phyloP scores from a whole-genome alignment of 1,284 basidiomycete species.

The Boletellus deceptivus region DNA sequence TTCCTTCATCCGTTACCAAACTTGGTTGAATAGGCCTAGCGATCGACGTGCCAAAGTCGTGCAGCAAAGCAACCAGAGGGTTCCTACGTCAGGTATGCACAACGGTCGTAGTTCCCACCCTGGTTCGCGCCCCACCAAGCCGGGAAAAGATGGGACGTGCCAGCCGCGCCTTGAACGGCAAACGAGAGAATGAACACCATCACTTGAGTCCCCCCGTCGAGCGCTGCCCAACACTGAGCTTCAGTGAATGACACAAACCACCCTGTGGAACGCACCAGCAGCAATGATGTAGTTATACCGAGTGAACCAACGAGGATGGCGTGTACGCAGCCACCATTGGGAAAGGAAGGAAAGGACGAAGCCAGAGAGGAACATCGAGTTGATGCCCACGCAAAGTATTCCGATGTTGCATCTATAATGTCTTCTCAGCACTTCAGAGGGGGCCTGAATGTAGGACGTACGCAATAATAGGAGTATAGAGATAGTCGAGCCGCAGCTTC shows the following conservation, averaged over 20 bases:
- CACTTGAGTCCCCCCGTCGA: slow-evolving; percentile 63
- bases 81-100: slow-evolving; percentile 18
- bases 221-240: slow-evolving; percentile 31
- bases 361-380: slow-evolving; percentile 39
- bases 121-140: slow-evolving; percentile 56
- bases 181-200: slow-evolving; percentile 73
- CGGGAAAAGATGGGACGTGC: slow-evolving; percentile 56
- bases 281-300: slow-evolving; percentile 48
- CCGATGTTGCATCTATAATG: slow-evolving; percentile 32
- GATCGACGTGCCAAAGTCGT: too few species aligned
- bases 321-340: slow-evolving; percentile 56
- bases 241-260: not conserved
- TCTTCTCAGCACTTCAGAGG: slow-evolving; percentile 12
- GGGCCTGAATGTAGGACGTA: not conserved
- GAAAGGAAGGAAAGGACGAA: slow-evolving; percentile 51
- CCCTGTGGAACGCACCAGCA: slow-evolving; percentile 32
- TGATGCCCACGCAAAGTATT: slow-evolving; percentile 45
- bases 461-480: slow-evolving; percentile 43
- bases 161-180: slow-evolving; percentile 69
- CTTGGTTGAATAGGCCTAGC: too few species aligned
- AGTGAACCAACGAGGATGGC: slow-evolving; percentile 56
- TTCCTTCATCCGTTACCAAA: too few species aligned
- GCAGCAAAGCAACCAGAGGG: too few species aligned
- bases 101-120: slow-evolving; percentile 32
- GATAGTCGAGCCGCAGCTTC: slow-evolving; percentile 40